Base-by-base conservation (phyloP, 306 rosid genomes). In the Cicer chorassanicum region DNA sequence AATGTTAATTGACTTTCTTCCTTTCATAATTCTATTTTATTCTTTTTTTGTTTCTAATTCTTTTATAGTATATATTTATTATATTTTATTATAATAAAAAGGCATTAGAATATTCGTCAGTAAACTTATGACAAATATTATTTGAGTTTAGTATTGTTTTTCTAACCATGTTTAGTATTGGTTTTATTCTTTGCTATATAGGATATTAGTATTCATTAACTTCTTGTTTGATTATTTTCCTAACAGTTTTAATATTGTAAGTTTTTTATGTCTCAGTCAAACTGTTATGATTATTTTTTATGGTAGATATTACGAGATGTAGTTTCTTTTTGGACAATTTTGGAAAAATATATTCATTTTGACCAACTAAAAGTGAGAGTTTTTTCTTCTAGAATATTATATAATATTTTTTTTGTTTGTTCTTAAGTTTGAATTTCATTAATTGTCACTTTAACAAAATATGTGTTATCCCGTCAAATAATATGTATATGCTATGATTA, bases 251-350 rank as follows among this genome's bases (percentile, higher is more conserved):
- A 40, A 18, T 4, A 36, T 29, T 29, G 34, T 29, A 29, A 29
- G 34, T 29, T 60, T 73, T 42, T 55, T 57, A 5, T 12, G 43
- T 55, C 36, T 36, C 39, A 16, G 78, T 74, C 78, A 74, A 74
- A 61, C 50, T 46, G 11, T 62, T 36, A 2, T 48, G 7, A 59
- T 14, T 5, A 13, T 46, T 60, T 40, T 74, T 46, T 45, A 36
- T 34, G 49, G 7, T 4, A 29, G 39, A 60, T 46, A 51, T 46
- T 45, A 45, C 21, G n/a, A 34, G 6, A 13, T 14, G 38, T 8
- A 57, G 13, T 16, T 8, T 13, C 10, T 42, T 5, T 61, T 74
- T 61, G 70, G 62, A 70, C 70, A 38, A 12, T 29, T 29, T 29
- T 29, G 4, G 34, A 29, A 29, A 29, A 29, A 29, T 29, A 29